A percentile compares a stretch with the other conserved stretches of the same genome.
Conservation (phyloP, 1,284 basidiomycete genomes). For the Erythrobasidium hasegawianum region DNA sequence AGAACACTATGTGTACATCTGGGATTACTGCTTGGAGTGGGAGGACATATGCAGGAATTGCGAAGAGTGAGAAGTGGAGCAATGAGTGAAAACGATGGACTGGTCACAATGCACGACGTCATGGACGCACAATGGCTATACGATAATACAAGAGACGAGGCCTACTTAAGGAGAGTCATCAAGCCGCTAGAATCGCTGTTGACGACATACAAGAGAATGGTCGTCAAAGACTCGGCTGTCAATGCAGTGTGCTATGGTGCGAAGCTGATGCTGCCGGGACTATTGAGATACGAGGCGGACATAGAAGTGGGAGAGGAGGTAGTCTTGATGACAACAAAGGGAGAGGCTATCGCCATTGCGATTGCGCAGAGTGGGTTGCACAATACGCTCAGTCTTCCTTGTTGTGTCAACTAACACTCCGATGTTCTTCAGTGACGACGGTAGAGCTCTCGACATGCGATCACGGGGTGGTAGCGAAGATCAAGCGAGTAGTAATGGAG, state of each 20-base stretch:
- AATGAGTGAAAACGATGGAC: slow-evolving; percentile 94
- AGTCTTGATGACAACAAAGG: slow-evolving; percentile 99
- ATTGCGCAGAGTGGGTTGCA: slow-evolving; percentile 47
- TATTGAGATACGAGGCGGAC: slow-evolving; percentile 90
- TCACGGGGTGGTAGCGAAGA: slow-evolving; percentile 98
- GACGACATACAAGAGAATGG: slow-evolving; percentile 95
- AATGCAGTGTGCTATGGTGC: slow-evolving; percentile 99
- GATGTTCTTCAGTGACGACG: slow-evolving; percentile 84
- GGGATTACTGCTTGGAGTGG: slow-evolving; percentile 89
- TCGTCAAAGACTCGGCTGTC: slow-evolving; percentile 91
- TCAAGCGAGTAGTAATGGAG: slow-evolving; percentile 97
- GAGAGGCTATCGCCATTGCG: slow-evolving; percentile 95
- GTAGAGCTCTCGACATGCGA: slow-evolving; percentile 97
- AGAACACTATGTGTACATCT: slow-evolving; percentile 97
- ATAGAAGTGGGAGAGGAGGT: slow-evolving; percentile 96
- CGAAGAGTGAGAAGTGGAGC: slow-evolving; percentile 92
- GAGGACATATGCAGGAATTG: slow-evolving; percentile 99
- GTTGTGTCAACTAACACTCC: neutral
- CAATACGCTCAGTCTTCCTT: neutral
- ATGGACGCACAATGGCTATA: slow-evolving; percentile 98
- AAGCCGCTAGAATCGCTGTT: slow-evolving; percentile 91
- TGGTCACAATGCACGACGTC: slow-evolving; percentile 99
- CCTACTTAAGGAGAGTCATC: slow-evolving; percentile 92
- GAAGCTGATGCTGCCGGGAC: slow-evolving; percentile 98
- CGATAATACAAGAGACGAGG: slow-evolving; percentile 97